Conservation (phyloP, 176 grass and related monocot species). For the Musa troglodytarum region DNA sequence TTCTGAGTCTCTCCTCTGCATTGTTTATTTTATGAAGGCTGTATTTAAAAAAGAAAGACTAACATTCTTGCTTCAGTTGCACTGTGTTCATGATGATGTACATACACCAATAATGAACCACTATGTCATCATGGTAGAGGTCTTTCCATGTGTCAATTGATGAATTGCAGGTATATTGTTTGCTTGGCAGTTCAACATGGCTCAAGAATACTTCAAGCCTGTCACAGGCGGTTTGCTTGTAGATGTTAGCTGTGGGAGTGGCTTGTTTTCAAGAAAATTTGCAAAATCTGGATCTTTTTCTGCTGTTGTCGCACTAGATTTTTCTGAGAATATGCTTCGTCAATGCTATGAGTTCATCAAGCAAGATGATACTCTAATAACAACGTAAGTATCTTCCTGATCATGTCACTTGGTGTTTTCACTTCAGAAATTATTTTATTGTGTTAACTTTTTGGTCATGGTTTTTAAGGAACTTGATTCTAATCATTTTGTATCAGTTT, state of each 20-base stretch:
- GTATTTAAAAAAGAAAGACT: background rate
- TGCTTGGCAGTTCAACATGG: constrained; percentile 73
- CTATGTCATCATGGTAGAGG: background rate
- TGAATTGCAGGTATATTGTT: constrained; percentile 19
- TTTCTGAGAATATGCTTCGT: constrained; percentile 96
- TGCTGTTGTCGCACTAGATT: constrained; percentile 75
- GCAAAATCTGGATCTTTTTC: constrained; percentile 80
- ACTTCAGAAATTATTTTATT: background rate
- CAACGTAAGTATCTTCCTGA: constrained; percentile 37
- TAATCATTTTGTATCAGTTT: background rate
- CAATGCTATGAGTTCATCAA: constrained; percentile 89
- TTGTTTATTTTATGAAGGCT: background rate
- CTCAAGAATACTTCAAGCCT: constrained; percentile 76
- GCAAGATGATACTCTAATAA: constrained; percentile 57
- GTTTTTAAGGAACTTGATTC: background rate
- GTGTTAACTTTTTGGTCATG: background rate
- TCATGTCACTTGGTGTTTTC: background rate
- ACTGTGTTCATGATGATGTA: background rate
- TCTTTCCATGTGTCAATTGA: background rate
- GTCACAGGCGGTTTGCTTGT: constrained; percentile 59
- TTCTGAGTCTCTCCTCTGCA: background rate
- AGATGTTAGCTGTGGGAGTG: constrained; percentile 90
- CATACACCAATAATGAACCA: background rate
- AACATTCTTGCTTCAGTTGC: background rate
- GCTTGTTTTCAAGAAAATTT: constrained; percentile 87